phyloP scores from a whole-genome alignment of 495 filamentous ascomycete species.

The Penicillium simplicissimum region DNA sequence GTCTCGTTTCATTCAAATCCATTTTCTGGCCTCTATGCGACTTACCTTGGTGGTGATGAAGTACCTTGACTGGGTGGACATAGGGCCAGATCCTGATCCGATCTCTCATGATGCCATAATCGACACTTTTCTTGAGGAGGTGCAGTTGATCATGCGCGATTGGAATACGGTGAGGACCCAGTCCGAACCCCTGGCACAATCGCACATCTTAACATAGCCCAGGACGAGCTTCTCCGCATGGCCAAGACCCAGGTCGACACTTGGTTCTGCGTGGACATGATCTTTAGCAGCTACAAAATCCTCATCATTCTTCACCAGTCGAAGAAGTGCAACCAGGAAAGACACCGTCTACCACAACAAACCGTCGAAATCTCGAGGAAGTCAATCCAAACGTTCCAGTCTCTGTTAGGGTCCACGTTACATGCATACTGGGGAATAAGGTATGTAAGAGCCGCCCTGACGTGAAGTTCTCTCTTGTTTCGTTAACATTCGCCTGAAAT shows the following conservation, averaged over 20 bases:
- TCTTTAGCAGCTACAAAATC: background rate
- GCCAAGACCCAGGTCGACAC: background rate
- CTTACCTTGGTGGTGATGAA: background rate
- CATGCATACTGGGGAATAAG: background rate
- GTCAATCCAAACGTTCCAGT: background rate
- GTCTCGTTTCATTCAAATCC: background rate
- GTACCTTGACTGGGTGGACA: background rate
- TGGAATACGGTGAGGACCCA: background rate
- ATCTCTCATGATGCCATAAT: background rate
- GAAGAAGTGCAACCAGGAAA: background rate
- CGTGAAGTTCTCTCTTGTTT: too few relatives aligned
- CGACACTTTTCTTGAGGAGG: background rate
- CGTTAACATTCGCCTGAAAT: background rate
- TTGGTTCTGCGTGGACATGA: background rate
- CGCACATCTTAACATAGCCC: background rate
- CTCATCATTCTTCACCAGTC: background rate
- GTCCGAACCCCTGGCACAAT: background rate
- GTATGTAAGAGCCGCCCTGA: background rate
- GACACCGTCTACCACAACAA: background rate
- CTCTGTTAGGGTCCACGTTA: background rate
- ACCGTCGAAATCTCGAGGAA: background rate
- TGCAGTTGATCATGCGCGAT: background rate
- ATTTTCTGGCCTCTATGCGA: background rate
- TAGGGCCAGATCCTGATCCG: background rate
- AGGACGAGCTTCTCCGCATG: background rate